phyloP scores from a whole-genome alignment of 768 basidiomycete species.

The Russula sp. region DNA sequence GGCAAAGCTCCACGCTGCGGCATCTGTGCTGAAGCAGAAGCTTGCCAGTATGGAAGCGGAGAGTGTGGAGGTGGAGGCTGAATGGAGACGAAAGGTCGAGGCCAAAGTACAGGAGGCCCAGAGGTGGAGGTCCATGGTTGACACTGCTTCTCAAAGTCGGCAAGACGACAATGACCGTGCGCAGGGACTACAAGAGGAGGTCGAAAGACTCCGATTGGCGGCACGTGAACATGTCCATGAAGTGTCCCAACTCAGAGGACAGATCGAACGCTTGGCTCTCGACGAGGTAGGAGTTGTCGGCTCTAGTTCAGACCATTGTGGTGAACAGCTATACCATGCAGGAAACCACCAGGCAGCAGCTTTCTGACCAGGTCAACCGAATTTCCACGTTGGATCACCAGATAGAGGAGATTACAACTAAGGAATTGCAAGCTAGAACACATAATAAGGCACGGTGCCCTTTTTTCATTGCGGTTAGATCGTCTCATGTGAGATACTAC shows the following conservation, averaged over 20 bases:
- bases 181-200: conserved; percentile 44
- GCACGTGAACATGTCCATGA: conserved; percentile 42
- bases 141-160: conserved; percentile 47
- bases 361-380: conserved; percentile 43
- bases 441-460: conserved; percentile 62
- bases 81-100: conserved; percentile 79
- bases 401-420: conserved; percentile 63
- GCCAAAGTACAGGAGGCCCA: conserved; percentile 77
- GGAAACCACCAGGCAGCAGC: conserved; percentile 38
- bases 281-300: conserved; percentile 50
- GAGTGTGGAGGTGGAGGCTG: conserved; percentile 77
- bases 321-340: conserved; percentile 23
- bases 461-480: neutral
- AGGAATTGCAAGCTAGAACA: conserved; percentile 61
- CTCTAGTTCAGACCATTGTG: neutral
- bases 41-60: conserved; percentile 69
- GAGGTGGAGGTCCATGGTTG: conserved; percentile 52
- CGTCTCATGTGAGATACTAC: conserved; percentile 3
- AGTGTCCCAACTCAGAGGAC: conserved; percentile 46
- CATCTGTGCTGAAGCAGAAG: conserved; percentile 60
- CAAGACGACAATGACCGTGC: conserved; percentile 52
- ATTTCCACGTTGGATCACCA: conserved; percentile 52
- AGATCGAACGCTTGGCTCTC: conserved; percentile 44
- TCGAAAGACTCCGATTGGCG: conserved; percentile 45
- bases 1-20: conserved; percentile 62